A percentile compares a stretch with the other conserved stretches of the same genome.
These are phyloP conservation scores for Cystoderma amianthinum DNA, from an alignment of 768 basidiomycete species.

Conservation along the genomic window DNA sequence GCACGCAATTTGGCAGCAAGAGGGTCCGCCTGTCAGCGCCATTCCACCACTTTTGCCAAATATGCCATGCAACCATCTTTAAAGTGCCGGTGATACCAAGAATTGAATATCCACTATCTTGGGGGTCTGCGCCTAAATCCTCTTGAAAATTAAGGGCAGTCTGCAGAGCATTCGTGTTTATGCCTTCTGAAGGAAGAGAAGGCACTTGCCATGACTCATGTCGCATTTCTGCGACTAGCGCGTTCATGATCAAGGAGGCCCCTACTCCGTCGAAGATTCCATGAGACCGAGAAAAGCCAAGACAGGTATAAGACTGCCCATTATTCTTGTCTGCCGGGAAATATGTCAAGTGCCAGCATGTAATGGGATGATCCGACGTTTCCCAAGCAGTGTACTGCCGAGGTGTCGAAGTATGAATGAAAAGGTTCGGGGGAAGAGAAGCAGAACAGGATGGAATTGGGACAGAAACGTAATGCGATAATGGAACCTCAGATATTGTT, in stretches of 20 bases:
- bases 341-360: constrained; percentile 36
- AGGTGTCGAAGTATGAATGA: constrained; percentile 30
- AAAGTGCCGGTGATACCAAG: constrained; percentile 20
- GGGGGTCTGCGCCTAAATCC: constrained; percentile 7
- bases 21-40: constrained; percentile 26
- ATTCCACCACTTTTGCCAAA: constrained; percentile 27
- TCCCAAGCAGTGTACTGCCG: constrained; percentile 28
- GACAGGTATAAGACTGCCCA: constrained; percentile 23
- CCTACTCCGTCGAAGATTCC: constrained; percentile 36
- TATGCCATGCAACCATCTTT: constrained; percentile 25
- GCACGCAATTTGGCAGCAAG: constrained; percentile 22
- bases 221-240: constrained; percentile 30
- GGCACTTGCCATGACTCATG: constrained; percentile 29
- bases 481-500: constrained; percentile 20
- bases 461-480: constrained; percentile 25
- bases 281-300: constrained; percentile 34
- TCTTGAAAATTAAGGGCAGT: neutral
- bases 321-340: constrained; percentile 25
- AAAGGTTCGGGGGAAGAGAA: constrained; percentile 28
- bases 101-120: constrained; percentile 15
- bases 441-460: constrained; percentile 24
- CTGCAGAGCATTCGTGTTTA: neutral
- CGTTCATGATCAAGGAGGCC: constrained; percentile 25
- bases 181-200: constrained; percentile 19
- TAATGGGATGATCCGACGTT: constrained; percentile 23